A percentile compares a stretch with the other conserved stretches of the same genome.
Conservation (phyloP, 352 stramenopile species). For the Globisporangium parvum region DNA sequence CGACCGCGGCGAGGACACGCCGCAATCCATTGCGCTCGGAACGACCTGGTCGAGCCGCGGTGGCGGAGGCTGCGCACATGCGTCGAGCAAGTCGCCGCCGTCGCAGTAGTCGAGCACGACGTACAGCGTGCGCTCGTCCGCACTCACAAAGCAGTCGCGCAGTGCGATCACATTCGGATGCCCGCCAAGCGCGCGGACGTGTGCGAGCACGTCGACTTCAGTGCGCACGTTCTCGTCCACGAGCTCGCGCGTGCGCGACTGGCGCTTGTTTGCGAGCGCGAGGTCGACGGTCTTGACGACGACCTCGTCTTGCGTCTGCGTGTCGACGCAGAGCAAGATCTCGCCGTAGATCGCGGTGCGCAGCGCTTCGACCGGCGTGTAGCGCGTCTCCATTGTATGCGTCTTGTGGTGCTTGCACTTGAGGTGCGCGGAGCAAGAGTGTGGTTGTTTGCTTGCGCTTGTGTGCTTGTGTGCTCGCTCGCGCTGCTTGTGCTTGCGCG, state of each 20-base stretch:
- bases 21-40: constrained; percentile 9
- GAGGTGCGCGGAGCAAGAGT: no score
- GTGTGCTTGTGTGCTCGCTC: no score
- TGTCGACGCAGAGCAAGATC: constrained; percentile 59
- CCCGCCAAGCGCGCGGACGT: constrained; percentile 40
- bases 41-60: not conserved
- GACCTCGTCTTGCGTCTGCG: constrained; percentile 43
- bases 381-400: constrained; percentile 18
- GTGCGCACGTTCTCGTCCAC: constrained; percentile 69
- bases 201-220: constrained; percentile 62
- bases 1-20: constrained; percentile 4
- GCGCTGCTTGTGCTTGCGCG: no score
- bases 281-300: constrained; percentile 73
- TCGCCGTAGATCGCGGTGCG: constrained; percentile 63
- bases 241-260: constrained; percentile 35
- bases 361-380: constrained; percentile 38
- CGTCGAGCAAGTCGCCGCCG: constrained; percentile 64
- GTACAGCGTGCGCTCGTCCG: constrained; percentile 38
- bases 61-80: constrained; percentile 30
- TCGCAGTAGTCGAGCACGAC: constrained; percentile 79
- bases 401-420: not conserved
- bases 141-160: constrained; percentile 58
- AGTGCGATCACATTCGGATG: constrained; percentile 72
- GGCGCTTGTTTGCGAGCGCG: constrained; percentile 41
- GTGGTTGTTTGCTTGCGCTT: not conserved